phyloP scores from a whole-genome alignment of 345 rosid genomes.

The Acer campestre region DNA sequence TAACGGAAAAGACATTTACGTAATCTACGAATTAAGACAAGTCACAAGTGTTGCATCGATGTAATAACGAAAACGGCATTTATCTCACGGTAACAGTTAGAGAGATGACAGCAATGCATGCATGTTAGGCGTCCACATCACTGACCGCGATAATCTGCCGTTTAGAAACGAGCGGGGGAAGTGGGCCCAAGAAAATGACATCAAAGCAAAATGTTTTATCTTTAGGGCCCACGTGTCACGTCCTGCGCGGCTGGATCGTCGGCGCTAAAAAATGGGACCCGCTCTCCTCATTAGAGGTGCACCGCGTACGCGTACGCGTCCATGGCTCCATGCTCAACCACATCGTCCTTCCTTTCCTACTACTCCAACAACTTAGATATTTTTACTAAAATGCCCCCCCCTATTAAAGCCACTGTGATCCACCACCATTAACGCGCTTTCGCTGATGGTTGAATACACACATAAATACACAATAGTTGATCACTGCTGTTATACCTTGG shows the following conservation, averaged over 20 bases:
- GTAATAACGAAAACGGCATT: not conserved
- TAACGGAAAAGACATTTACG: not conserved
- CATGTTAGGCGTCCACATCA: not conserved
- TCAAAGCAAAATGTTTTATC: not conserved
- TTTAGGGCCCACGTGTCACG: constrained; percentile 49
- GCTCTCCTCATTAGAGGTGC: constrained; percentile 9
- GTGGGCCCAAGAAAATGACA: constrained; percentile 19
- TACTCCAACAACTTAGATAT: not conserved
- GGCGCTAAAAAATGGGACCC: constrained; percentile 22
- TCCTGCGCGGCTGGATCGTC: constrained; percentile 41
- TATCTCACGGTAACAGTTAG: not conserved
- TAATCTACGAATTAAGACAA: not conserved
- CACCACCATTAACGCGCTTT: constrained; percentile 29
- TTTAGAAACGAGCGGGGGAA: too few relatives aligned
- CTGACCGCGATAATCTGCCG: not conserved
- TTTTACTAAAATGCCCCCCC: constrained; percentile 20
- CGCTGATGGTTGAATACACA: too few relatives aligned
- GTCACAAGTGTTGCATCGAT: not conserved
- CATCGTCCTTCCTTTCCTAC: too few relatives aligned
- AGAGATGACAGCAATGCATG: not conserved
- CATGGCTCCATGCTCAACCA: not conserved
- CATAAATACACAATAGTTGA: too few relatives aligned
- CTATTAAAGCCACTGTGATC: not conserved
- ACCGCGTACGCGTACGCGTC: constrained; percentile 21
- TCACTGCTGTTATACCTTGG: too few relatives aligned